Base-by-base conservation (phyloP, 208 protist species). In the Naegleria fowleri region DNA sequence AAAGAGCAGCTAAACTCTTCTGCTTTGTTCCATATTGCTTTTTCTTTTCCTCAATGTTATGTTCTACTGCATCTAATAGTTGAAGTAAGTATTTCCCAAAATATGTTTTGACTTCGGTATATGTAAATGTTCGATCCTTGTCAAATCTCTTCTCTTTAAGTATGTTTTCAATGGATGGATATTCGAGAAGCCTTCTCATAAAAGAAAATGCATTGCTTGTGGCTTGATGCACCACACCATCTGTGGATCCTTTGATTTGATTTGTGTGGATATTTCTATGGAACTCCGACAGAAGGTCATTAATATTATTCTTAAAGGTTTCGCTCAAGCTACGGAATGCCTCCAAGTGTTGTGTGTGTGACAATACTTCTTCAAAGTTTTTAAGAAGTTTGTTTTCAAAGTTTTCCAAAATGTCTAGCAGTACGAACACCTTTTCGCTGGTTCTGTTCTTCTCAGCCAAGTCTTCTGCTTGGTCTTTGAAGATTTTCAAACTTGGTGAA, bases 221-320 rank as follows among this genome's bases (percentile, higher is more conserved):
- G 5, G 40, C 38, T 48, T 86, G 83, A 86, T 86, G 83, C 0
- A 86, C 83, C 15, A 48, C 83, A 51, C 83, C 83, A 86, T 86
- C 83, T 22, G 7, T 39, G 25, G 41, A 86, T 16, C 36, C 39
- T 48, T 86, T 33, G n/a, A 86, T 86, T 29, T 86, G 11, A 48
- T 86, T 86, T 5, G 33, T 86, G 15, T 86, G 39, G 5, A 86
- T 48, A 51, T 43, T 33, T n/a, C 48, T 86, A 39, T 86, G 15
- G 25, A 86, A 86, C 16, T 86, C 83, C 29, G 33, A 29, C 11
- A 86, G 19, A 29, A 86, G 25, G 1, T 86, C 40, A 29, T 48
- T 86, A 86, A 86, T 86, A 48, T 86, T 86, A 39, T 86, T 86
- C n/a, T 86, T 86, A 43, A 86, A 86, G 39, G 83, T 86, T 86